Base-by-base conservation (phyloP, 2,329 filamentous ascomycete genomes). In the Fusarium paranaense region DNA sequence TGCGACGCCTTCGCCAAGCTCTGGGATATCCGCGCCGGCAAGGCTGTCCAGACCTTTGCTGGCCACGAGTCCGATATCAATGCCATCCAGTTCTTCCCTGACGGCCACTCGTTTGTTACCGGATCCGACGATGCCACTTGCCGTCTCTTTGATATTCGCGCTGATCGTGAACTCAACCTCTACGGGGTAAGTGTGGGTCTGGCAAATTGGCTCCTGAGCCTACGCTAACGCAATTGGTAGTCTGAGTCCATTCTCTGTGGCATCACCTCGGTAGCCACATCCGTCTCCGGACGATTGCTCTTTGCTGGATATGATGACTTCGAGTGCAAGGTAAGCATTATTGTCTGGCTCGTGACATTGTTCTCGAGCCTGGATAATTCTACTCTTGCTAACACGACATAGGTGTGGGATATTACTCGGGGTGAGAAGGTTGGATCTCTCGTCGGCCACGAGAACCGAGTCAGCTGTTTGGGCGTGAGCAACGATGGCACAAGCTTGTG, bases 41-140 rank as follows among this genome's bases (percentile, higher is more conserved):
- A 98, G 89, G 97, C 97, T 76, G 95, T 98, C 62, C 97, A 99
- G 88, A 99, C 97, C 3, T 99, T 99, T 84, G 95, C 97, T 62
- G 97, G 97, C 32, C 97, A 98, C 85, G 97, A 98, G 85, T 98
- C 95, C 52, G 97, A 99, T 81, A 99, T 99, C 88, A 99, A 99
- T 84, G 97, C 97, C 79, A 98, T 99, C 75, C 97, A 98, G 83
- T 99, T 98, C 88, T 98, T 98, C 91, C 97, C 97, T 63, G 97
- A 98, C 81, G 97, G 97, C 71, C 97, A 98, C 84, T 97, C 97
- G 30, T 98, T 99, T 81, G 97, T 97, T 76, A 98, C 97, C 64
- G 97, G 97, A 67, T 98, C 97, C 52, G 97, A 99, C 79, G 97
- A 99, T 82, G 97, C 97, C 64, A 98, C 96, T 42, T 99, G 97